Evolutionary conservation across 805 yeast species (phyloP).

Genomic region (Metschnikowia shivogae): DNA sequence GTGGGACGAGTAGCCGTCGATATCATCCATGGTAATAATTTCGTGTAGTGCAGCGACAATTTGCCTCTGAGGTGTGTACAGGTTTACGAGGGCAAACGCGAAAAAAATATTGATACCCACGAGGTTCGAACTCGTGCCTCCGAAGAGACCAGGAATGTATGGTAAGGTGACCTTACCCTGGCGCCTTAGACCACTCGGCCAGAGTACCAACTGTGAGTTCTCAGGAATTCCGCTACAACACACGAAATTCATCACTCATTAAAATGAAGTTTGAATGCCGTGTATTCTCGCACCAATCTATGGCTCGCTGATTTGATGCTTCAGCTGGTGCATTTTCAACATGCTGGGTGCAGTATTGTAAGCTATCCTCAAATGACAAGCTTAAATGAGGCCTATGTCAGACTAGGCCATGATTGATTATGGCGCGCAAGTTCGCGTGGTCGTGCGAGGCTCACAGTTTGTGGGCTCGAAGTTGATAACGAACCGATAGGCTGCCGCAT

Average conservation of each 20-base stretch:
- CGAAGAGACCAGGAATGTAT: slow-evolving; percentile 28
- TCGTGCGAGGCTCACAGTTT: not conserved
- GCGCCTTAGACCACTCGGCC: slow-evolving; percentile 32
- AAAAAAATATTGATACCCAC: slow-evolving; percentile 22
- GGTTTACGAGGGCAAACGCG: not conserved
- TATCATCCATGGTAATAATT: slow-evolving; percentile 9
- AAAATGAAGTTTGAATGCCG: no score
- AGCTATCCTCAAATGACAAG: no score
- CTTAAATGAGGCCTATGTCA: not conserved
- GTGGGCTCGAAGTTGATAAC: slow-evolving; percentile 5
- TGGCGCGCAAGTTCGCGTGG: slow-evolving; percentile 3
- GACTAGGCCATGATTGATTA: not conserved
- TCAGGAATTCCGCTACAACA: no score
- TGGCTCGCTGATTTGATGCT: no score
- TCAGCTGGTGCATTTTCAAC: no score
- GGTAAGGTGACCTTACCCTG: slow-evolving; percentile 29
- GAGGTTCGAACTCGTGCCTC: slow-evolving; percentile 31
- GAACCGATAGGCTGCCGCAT: slow-evolving; percentile 2
- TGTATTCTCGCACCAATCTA: no score
- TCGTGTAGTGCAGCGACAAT: not conserved
- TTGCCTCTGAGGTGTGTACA: not conserved
- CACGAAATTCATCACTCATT: no score
- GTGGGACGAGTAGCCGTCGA: slow-evolving; percentile 23
- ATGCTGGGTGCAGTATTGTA: no score
- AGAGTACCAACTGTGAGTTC: slow-evolving; percentile 22